These are phyloP conservation scores for Blastobotrys elegans DNA, from an alignment of 1,139 yeast species.

Conservation along the genomic window DNA sequence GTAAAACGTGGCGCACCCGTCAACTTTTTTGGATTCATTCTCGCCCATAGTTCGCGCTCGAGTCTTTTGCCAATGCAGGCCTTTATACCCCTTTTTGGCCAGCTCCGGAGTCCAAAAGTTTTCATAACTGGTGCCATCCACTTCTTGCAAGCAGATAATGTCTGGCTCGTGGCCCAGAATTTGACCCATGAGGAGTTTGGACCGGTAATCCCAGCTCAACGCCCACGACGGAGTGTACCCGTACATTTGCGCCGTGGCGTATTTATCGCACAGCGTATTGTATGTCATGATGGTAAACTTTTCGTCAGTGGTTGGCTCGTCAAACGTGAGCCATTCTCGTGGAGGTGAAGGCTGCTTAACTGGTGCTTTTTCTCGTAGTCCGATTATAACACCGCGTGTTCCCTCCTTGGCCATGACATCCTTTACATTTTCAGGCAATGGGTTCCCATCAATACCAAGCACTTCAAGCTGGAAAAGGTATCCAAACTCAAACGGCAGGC, in stretches of 20 bases:
- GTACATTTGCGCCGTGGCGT: slow-evolving; percentile 88
- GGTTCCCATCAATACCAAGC: slow-evolving; percentile 92
- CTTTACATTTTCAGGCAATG: slow-evolving; percentile 61
- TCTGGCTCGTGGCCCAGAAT: slow-evolving; percentile 62
- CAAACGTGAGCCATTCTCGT: slow-evolving; percentile 72
- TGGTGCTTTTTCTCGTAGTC: slow-evolving; percentile 79
- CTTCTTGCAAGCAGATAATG: slow-evolving; percentile 89
- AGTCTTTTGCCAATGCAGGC: slow-evolving; percentile 79
- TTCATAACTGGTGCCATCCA: slow-evolving; percentile 79
- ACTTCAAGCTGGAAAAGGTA: slow-evolving; percentile 78
- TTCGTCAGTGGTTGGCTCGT: slow-evolving; percentile 7
- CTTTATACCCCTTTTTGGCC: slow-evolving; percentile 70
- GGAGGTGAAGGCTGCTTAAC: slow-evolving; percentile 59
- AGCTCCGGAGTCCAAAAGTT: slow-evolving; percentile 81
- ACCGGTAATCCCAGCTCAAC: slow-evolving; percentile 87
- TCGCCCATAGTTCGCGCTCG: slow-evolving; percentile 87
- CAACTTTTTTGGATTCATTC: slow-evolving; percentile 80
- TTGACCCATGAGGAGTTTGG: slow-evolving; percentile 68
- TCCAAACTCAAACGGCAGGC: slow-evolving; percentile 82
- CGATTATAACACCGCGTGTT: slow-evolving; percentile 72
- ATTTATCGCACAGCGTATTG: slow-evolving; percentile 91
- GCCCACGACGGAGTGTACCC: slow-evolving; percentile 98
- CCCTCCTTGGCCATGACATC: slow-evolving; percentile 76
- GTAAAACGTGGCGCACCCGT: slow-evolving; percentile 94
- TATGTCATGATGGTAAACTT: slow-evolving; percentile 76